Conservation (phyloP, 176 grass and related monocot genomes). For the Eremochloa ophiuroides region DNA sequence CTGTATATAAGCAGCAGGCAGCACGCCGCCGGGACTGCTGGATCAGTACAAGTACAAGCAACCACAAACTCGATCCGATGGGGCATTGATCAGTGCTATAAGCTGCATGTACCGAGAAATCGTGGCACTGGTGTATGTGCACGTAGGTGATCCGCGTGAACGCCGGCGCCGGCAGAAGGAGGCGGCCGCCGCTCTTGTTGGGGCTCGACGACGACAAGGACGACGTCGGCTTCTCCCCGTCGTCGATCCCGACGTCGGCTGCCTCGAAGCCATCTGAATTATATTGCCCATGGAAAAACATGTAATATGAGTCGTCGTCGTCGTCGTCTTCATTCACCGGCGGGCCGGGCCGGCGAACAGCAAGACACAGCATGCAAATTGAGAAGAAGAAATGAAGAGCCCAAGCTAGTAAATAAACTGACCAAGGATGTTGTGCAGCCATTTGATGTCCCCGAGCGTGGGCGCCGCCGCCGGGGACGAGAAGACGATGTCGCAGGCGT, state of each 20-base stretch:
- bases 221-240: conserved; percentile 14
- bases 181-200: background rate
- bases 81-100: too few relatives aligned
- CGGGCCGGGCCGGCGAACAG: background rate
- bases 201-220: conserved; percentile 2
- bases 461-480: conserved; percentile 21
- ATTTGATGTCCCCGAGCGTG: conserved; percentile 31
- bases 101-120: too few relatives aligned
- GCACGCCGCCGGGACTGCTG: too few relatives aligned
- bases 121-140: conserved; percentile 63
- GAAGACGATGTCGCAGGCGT: conserved; percentile 67
- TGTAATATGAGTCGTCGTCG: too few relatives aligned
- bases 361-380: too few relatives aligned
- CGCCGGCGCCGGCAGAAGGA: conserved; percentile 40
- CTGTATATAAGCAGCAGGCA: conserved; percentile 22
- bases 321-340: too few relatives aligned
- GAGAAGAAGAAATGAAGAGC: too few relatives aligned
- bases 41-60: too few relatives aligned
- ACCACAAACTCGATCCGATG: background rate
- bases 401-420: too few relatives aligned
- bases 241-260: conserved; percentile 76
- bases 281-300: background rate
- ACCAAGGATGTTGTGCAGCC: conserved; percentile 69
- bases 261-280: conserved; percentile 51
- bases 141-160: conserved; percentile 69